phyloP scores from a whole-genome alignment of 495 filamentous ascomycete species.

The Aspergillus cristatus region DNA sequence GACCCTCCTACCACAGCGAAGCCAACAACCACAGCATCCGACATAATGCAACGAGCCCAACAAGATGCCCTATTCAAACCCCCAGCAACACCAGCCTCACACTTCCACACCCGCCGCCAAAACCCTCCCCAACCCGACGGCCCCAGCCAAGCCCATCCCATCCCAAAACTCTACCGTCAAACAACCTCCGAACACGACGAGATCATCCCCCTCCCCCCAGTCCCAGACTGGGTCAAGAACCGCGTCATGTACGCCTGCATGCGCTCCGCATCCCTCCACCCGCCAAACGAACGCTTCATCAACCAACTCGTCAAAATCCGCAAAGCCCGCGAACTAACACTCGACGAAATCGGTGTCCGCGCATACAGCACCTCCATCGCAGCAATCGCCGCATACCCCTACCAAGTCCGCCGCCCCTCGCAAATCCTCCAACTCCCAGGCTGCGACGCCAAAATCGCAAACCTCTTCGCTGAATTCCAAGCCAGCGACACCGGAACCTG shows the following conservation, averaged over 20 bases:
- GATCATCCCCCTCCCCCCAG: slow-evolving; percentile 36
- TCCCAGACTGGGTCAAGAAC: slow-evolving; percentile 60
- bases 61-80: slow-evolving; percentile 30
- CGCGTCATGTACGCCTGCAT: slow-evolving; percentile 71
- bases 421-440: slow-evolving; percentile 71
- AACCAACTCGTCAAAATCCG: slow-evolving; percentile 65
- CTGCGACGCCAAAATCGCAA: slow-evolving; percentile 71
- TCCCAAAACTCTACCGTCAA: slow-evolving; percentile 46
- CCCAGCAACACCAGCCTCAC: slow-evolving; percentile 3
- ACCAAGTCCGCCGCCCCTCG: slow-evolving; percentile 37
- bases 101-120: slow-evolving; percentile 4
- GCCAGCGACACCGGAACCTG: slow-evolving; percentile 44
- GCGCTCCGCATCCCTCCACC: slow-evolving; percentile 58
- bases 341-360: slow-evolving; percentile 71
- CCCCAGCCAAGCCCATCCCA: slow-evolving; percentile 10
- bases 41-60: slow-evolving; percentile 46
- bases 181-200: slow-evolving; percentile 69
- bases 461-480: slow-evolving; percentile 70
- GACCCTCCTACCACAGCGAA: slow-evolving; percentile 5
- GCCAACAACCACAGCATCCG: slow-evolving; percentile 8
- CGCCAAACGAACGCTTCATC: slow-evolving; percentile 73
- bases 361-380: slow-evolving; percentile 87
- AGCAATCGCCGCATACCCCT: slow-evolving; percentile 72
- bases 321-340: slow-evolving; percentile 55
- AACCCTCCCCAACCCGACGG: slow-evolving; percentile 11